Conservation (phyloP, 208 protist species). For the Leishmania martiniquensis region DNA sequence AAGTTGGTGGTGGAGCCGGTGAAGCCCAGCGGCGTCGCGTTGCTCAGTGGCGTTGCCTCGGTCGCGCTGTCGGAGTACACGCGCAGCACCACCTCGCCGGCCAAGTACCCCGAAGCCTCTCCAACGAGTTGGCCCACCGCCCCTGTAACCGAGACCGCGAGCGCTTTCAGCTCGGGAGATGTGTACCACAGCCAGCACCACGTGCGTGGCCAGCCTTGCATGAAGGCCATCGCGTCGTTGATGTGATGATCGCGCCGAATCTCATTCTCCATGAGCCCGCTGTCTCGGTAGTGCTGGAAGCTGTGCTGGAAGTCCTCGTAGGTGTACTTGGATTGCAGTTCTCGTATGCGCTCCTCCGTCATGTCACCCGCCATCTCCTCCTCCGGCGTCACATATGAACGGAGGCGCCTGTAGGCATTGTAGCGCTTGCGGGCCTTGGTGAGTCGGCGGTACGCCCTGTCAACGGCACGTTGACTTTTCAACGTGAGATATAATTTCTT, state of each 20-base stretch:
- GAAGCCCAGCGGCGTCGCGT: conserved; percentile 64
- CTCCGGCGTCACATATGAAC: conserved; percentile 34
- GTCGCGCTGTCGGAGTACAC: conserved; percentile 68
- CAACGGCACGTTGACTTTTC: conserved; percentile 53
- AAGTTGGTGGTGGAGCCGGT: conserved; percentile 26
- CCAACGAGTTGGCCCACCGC: conserved; percentile 54
- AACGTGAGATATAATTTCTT: conserved; percentile 50
- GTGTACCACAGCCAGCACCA: conserved; percentile 55
- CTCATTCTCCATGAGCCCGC: conserved; percentile 66
- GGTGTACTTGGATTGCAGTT: conserved; percentile 45
- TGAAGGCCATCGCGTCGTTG: conserved; percentile 58
- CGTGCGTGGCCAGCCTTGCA: conserved; percentile 67
- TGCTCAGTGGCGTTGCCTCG: conserved; percentile 56
- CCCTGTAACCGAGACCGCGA: conserved; percentile 34
- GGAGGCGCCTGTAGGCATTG: conserved; percentile 44
- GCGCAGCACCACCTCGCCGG: conserved; percentile 73
- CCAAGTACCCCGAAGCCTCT: conserved; percentile 62
- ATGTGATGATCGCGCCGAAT: conserved; percentile 65
- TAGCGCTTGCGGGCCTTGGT: conserved; percentile 47
- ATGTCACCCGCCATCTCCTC: conserved; percentile 53
- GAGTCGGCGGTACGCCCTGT: conserved; percentile 57
- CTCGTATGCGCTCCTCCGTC: conserved; percentile 42
- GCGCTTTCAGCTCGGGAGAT: conserved; percentile 35
- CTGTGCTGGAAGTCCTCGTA: conserved; percentile 55
- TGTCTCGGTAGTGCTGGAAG: conserved; percentile 67